A percentile compares a stretch with the other conserved stretches of the same genome.
Conservation (phyloP, 352 stramenopile genomes). For the Phytopythium cucurbitacearum region DNA sequence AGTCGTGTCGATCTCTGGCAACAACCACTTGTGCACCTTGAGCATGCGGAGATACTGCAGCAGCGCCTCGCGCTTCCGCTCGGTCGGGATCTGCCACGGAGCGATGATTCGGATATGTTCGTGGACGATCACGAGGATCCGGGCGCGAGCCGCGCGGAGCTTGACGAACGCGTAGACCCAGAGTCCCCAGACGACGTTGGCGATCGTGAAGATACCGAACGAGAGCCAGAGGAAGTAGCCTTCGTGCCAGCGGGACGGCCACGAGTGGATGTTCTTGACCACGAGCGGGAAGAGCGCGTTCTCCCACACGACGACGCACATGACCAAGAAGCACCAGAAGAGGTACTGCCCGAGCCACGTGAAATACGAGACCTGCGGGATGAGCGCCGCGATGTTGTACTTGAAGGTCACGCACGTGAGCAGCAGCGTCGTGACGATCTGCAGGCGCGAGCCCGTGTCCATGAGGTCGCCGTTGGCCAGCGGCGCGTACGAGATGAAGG, state of each 20-base stretch:
- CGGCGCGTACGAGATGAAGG: conserved; percentile 43
- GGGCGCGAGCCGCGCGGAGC: neutral
- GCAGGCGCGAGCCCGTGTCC: conserved; percentile 43
- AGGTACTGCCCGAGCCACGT: conserved; percentile 55
- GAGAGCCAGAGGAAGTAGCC: conserved; percentile 25
- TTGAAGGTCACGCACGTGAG: conserved; percentile 65
- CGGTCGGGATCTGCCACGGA: conserved; percentile 9
- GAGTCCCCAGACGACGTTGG: conserved; percentile 33
- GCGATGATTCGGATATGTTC: conserved; percentile 18
- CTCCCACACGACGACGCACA: conserved; percentile 42
- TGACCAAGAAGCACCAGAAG: conserved; percentile 58
- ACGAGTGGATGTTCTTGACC: conserved; percentile 18
- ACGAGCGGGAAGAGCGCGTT: conserved; percentile 41
- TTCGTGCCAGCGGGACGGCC: conserved; percentile 18
- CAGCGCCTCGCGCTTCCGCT: conserved; percentile 10
- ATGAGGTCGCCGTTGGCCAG: conserved; percentile 26
- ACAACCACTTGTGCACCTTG: conserved; percentile 1
- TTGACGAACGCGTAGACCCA: conserved; percentile 25
- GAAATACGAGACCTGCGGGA: conserved; percentile 64
- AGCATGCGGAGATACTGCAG: conserved; percentile 6
- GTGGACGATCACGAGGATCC: conserved; percentile 11
- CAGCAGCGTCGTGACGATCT: conserved; percentile 55
- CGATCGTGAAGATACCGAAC: conserved; percentile 29
- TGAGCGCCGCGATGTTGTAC: conserved; percentile 35
- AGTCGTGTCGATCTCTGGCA: conserved; percentile 11